phyloP scores from a whole-genome alignment of 768 basidiomycete genomes.

The Hericium coralloides region DNA sequence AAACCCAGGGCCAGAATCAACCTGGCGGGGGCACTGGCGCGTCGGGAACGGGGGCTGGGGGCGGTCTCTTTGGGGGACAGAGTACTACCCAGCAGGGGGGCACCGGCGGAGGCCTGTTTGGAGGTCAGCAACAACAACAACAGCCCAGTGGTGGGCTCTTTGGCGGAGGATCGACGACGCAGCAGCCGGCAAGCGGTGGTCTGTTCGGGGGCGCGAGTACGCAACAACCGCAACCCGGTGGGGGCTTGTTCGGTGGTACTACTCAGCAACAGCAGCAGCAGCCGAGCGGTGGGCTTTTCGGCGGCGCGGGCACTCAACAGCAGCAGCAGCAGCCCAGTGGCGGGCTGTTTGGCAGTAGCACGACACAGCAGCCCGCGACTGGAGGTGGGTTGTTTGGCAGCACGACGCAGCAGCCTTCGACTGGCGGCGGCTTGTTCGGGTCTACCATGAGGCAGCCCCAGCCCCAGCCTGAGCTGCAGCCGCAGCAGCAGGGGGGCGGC shows the following conservation, averaged over 20 bases:
- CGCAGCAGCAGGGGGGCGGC: slow-evolving; percentile 6
- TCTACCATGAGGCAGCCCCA: slow-evolving; percentile 4
- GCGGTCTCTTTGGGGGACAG: slow-evolving; percentile 7
- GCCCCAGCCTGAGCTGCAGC: slow-evolving; percentile 1
- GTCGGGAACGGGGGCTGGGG: not conserved
- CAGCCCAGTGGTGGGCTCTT: slow-evolving; percentile 12
- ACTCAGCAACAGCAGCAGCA: slow-evolving; percentile 11
- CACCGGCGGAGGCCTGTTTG: not conserved
- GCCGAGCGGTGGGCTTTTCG: slow-evolving; percentile 13
- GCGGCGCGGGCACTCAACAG: slow-evolving; percentile 4
- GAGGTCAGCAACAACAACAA: not conserved
- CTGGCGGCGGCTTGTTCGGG: slow-evolving; percentile 19
- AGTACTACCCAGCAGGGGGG: not conserved
- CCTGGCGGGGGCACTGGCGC: not conserved
- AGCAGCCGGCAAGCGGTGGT: slow-evolving; percentile 16
- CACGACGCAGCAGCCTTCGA: slow-evolving; percentile 1
- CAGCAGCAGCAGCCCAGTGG: not conserved
- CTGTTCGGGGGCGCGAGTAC: slow-evolving; percentile 20
- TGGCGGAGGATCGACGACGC: slow-evolving; percentile 4
- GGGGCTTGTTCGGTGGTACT: too few relatives aligned
- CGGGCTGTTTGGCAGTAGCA: slow-evolving; percentile 2
- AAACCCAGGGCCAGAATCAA: not conserved
- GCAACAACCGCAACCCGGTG: slow-evolving; percentile 3
- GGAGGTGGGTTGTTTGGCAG: slow-evolving; percentile 14
- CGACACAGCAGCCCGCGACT: slow-evolving; percentile 1